phyloP scores from a whole-genome alignment of 495 filamentous ascomycete species.

The Xylaria acuta region DNA sequence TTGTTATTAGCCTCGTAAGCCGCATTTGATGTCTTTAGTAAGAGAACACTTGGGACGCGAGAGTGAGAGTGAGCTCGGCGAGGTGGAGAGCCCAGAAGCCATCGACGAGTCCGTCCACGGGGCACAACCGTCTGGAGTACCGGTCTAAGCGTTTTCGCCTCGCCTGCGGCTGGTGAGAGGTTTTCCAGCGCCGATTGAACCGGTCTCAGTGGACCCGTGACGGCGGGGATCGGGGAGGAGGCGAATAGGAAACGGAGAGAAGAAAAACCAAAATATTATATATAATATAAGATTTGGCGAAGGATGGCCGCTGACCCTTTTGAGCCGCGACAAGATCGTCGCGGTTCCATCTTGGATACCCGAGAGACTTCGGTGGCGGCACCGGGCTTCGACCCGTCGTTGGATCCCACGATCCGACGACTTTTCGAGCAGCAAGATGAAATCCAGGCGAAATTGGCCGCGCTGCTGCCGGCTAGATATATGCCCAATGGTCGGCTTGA shows the following conservation, averaged over 20 bases:
- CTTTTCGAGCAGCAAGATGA: conserved; percentile 57
- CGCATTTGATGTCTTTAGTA: conserved; percentile 41
- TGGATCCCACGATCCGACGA: conserved; percentile 54
- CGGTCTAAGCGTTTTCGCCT: not conserved
- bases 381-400: conserved; percentile 45
- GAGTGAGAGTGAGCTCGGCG: conserved; percentile 38
- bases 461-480: conserved; percentile 52
- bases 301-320: conserved; percentile 39
- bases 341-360: conserved; percentile 38
- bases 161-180: not conserved
- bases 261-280: conserved; percentile 12
- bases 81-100: conserved; percentile 36
- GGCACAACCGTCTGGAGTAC: conserved; percentile 14
- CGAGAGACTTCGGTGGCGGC: conserved; percentile 40
- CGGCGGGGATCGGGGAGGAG: conserved; percentile 12
- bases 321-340: conserved; percentile 42
- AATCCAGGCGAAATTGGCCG: conserved; percentile 55
- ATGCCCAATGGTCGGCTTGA: conserved; percentile 52
- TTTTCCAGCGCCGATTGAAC: conserved; percentile 15
- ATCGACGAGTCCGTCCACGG: conserved; percentile 32
- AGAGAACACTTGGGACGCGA: conserved; percentile 33
- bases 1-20: conserved; percentile 31
- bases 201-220: conserved; percentile 3
- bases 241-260: conserved; percentile 25
- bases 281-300: conserved; percentile 26